phyloP scores from a whole-genome alignment of 2,329 filamentous ascomycete species.

The Stemphylium lycopersici region DNA sequence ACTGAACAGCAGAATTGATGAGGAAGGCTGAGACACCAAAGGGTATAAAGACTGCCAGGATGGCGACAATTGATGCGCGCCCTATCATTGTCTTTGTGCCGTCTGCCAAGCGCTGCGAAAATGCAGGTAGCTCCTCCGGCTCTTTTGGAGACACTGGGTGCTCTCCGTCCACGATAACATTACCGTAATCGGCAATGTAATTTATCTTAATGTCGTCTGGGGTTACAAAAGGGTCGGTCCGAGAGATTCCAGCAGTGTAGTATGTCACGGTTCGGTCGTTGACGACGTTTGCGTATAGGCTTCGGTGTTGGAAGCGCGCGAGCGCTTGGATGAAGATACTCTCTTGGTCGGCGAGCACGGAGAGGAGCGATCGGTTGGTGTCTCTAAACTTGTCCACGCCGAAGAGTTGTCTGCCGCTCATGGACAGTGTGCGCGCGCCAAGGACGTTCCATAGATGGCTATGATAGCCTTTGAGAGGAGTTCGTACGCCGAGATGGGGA shows the following conservation, averaged over 20 bases:
- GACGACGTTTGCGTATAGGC: constrained; percentile 82
- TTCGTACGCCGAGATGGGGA: constrained; percentile 66
- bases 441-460: constrained; percentile 73
- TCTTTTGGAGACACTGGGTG: constrained; percentile 63
- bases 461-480: constrained; percentile 51
- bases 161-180: constrained; percentile 74
- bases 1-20: constrained; percentile 78
- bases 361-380: constrained; percentile 78
- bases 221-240: constrained; percentile 77
- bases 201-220: constrained; percentile 72
- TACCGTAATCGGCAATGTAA: constrained; percentile 74
- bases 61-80: constrained; percentile 67
- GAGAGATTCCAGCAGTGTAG: constrained; percentile 81
- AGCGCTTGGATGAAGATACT: constrained; percentile 87
- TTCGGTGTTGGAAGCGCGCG: constrained; percentile 74
- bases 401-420: constrained; percentile 86
- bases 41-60: constrained; percentile 74
- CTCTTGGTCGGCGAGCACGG: constrained; percentile 79
- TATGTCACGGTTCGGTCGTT: constrained; percentile 84
- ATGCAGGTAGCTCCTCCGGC: constrained; percentile 39
- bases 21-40: constrained; percentile 75
- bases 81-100: constrained; percentile 52
- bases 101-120: constrained; percentile 45
- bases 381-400: constrained; percentile 84
- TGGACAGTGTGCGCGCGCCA: constrained; percentile 79